A percentile compares a stretch with the other conserved stretches of the same genome.
Evolutionary conservation across 202 grass and related monocot genomes (phyloP).

Genomic region (Brachypodium distachyon): DNA sequence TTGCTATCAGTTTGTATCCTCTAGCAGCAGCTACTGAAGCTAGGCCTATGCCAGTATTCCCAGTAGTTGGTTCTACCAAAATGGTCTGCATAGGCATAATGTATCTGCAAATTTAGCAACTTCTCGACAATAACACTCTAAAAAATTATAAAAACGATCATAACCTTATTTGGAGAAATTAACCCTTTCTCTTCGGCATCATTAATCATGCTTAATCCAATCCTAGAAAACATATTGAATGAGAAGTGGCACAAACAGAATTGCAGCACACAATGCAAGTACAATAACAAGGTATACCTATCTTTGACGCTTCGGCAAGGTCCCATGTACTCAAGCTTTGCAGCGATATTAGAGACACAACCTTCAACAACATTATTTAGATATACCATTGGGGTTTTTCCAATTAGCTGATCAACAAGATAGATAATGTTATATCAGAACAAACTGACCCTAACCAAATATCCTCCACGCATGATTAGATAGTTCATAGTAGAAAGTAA

Average conservation of each 20-base stretch:
- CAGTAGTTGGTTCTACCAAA: constrained; percentile 92
- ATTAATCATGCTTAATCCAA: constrained; percentile 87
- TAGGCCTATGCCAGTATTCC: constrained; percentile 72
- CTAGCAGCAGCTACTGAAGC: constrained; percentile 83
- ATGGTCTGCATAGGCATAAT: constrained; percentile 52
- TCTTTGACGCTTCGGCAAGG: constrained; percentile 93
- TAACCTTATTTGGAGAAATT: constrained; percentile 71
- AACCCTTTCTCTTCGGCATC: constrained; percentile 85
- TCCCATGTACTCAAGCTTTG: constrained; percentile 91
- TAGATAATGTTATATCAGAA: constrained; percentile 16
- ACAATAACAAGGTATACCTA: constrained; percentile 40
- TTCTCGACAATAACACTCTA: constrained; percentile 12
- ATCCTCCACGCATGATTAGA: neutral
- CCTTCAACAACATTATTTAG: constrained; percentile 83
- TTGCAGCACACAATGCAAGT: neutral
- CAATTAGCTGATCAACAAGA: constrained; percentile 56
- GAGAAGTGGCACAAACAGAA: constrained; percentile 11
- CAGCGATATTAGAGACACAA: constrained; percentile 75
- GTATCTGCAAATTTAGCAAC: neutral
- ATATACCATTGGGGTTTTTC: constrained; percentile 91
- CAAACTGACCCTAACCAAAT: neutral
- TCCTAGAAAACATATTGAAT: constrained; percentile 35
- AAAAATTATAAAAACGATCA: neutral
- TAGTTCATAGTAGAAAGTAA: neutral
- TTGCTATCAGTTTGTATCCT: constrained; percentile 86